These are phyloP conservation scores for Phaeosphaeriaceae sp. DNA, from an alignment of 2,329 filamentous ascomycete species.

Conservation along the genomic window DNA sequence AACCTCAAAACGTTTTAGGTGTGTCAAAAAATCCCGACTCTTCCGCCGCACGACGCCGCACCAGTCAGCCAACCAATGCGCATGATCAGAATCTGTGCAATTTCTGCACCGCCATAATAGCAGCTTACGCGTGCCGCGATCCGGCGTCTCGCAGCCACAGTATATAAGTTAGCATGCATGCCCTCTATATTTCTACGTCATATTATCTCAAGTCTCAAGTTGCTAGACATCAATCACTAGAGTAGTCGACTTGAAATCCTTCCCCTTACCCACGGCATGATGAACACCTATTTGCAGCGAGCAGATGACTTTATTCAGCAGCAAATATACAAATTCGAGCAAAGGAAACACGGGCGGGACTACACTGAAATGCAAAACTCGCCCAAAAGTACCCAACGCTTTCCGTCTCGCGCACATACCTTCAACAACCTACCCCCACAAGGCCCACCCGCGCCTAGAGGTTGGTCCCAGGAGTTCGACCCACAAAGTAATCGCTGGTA, in stretches of 20 bases:
- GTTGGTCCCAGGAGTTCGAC: constrained; percentile 69
- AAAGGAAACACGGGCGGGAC: constrained; percentile 14
- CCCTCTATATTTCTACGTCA: not conserved
- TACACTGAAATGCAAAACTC: constrained; percentile 5
- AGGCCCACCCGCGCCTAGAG: constrained; percentile 55
- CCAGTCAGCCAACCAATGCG: constrained; percentile 7
- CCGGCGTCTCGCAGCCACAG: constrained; percentile 7
- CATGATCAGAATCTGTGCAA: not conserved
- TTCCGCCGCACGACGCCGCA: constrained; percentile 16
- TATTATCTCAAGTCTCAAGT: not conserved
- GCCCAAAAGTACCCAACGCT: constrained; percentile 9
- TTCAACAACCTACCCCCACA: constrained; percentile 18
- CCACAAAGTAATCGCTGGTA: constrained; percentile 65
- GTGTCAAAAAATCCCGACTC: constrained; percentile 10
- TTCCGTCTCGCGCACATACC: constrained; percentile 4
- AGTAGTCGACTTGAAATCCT: not conserved
- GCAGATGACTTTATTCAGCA: constrained; percentile 24
- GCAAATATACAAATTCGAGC: constrained; percentile 26
- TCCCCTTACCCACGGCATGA: constrained; percentile 5
- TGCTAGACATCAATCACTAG: not conserved
- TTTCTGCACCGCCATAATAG: constrained; percentile 8
- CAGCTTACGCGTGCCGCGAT: constrained; percentile 15
- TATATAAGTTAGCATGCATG: not conserved
- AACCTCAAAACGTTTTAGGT: constrained; percentile 1
- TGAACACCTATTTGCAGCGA: constrained; percentile 21